phyloP scores from a whole-genome alignment of 2,329 filamentous ascomycete genomes.

The Camillea tinctor region DNA sequence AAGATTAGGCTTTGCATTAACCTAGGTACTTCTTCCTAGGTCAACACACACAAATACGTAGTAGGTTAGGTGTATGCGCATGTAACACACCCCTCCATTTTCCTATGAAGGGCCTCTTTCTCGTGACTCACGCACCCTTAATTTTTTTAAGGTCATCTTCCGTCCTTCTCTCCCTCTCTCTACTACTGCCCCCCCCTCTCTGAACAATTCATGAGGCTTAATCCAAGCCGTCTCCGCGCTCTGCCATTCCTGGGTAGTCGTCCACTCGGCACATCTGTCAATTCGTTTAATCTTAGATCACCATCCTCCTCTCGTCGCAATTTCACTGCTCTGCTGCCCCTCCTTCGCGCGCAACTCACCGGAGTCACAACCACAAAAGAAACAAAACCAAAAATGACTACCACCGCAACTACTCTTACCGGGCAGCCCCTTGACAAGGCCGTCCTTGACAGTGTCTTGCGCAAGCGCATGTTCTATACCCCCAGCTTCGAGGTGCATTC shows the following conservation, averaged over 20 bases:
- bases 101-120: no score
- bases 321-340: not conserved
- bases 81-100: no score
- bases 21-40: no score
- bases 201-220: not conserved
- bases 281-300: not conserved
- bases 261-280: not conserved
- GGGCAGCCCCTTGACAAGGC: slow-evolving; percentile 86
- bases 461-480: slow-evolving; percentile 89
- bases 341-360: not conserved
- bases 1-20: no score
- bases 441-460: slow-evolving; percentile 79
- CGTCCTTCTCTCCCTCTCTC: no score
- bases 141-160: no score
- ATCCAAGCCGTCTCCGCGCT: not conserved
- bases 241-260: not conserved
- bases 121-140: no score
- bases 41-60: no score
- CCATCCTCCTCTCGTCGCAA: not conserved
- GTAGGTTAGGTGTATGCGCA: no score
- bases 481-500: slow-evolving; percentile 71
- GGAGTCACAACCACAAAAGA: not conserved
- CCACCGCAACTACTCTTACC: slow-evolving; percentile 71
- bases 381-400: slow-evolving; percentile 41
- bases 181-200: no score